Conservation (phyloP, 2,329 filamentous ascomycete genomes). For the Fusarium sp. region DNA sequence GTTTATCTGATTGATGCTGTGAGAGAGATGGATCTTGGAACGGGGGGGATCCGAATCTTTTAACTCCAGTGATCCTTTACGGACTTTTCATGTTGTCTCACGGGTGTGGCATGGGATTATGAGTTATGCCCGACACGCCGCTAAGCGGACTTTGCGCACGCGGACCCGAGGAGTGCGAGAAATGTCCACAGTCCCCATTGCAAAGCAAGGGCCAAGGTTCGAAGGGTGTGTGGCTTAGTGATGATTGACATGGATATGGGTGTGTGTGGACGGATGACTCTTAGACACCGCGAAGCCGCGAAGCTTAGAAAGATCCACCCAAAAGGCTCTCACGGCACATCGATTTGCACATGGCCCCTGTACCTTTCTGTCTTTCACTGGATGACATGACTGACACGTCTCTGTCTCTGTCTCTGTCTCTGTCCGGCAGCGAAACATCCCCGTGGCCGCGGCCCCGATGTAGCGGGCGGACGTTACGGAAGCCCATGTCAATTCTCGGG, state of each 20-base stretch:
- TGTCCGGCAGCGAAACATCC: slow-evolving; percentile 11
- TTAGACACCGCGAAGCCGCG: slow-evolving; percentile 38
- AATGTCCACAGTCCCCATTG: slow-evolving; percentile 18
- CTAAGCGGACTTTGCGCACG: slow-evolving; percentile 50
- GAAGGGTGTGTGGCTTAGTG: slow-evolving; percentile 37
- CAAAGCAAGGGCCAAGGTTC: slow-evolving; percentile 2
- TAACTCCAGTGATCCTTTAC: slow-evolving; percentile 44
- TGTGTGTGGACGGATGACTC: slow-evolving; percentile 35
- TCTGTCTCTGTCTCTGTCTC: background rate
- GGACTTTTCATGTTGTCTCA: slow-evolving; percentile 41
- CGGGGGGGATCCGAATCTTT: slow-evolving; percentile 44
- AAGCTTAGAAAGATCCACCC: slow-evolving; percentile 26
- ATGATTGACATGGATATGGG: slow-evolving; percentile 17
- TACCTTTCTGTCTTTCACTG: slow-evolving; percentile 15
- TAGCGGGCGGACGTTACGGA: slow-evolving; percentile 10
- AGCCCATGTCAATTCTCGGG: slow-evolving; percentile 30
- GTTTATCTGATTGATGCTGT: slow-evolving; percentile 32
- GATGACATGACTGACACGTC: slow-evolving; percentile 5
- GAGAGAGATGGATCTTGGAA: slow-evolving; percentile 11
- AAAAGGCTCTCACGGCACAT: slow-evolving; percentile 24
- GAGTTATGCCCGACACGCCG: slow-evolving; percentile 45
- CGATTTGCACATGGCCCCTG: slow-evolving; percentile 28
- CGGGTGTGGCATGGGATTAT: slow-evolving; percentile 41
- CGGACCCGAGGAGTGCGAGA: slow-evolving; percentile 49
- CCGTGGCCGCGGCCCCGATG: slow-evolving; percentile 29